Evolutionary conservation across 495 filamentous ascomycete species (phyloP).

Genomic region (Massariosphaeria phaeospora): DNA sequence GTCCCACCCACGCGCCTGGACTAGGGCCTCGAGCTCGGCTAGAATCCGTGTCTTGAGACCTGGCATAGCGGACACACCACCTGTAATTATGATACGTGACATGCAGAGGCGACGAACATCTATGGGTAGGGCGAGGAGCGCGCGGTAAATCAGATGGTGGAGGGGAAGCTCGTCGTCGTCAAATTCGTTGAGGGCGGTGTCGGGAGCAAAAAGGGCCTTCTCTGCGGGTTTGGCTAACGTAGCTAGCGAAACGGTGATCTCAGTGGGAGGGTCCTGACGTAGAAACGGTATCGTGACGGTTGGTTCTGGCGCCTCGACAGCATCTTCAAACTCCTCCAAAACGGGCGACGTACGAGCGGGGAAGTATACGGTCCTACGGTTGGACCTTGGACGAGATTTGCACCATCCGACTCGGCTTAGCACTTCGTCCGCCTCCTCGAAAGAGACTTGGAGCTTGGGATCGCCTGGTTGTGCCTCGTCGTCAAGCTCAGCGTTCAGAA

Average conservation of each 20-base stretch:
- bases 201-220: conserved; percentile 61
- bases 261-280: conserved; percentile 45
- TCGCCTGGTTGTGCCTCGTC: conserved; percentile 18
- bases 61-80: conserved; percentile 72
- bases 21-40: conserved; percentile 61
- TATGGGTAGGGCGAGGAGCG: conserved; percentile 68
- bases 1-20: conserved; percentile 71
- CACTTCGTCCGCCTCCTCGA: conserved; percentile 76
- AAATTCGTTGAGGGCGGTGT: conserved; percentile 50
- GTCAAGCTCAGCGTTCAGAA: conserved; percentile 48
- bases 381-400: conserved; percentile 12
- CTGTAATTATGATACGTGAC: conserved; percentile 83
- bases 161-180: conserved; percentile 85
- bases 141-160: conserved; percentile 65
- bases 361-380: conserved; percentile 23
- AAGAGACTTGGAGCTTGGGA: conserved; percentile 45
- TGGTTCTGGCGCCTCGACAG: conserved; percentile 32
- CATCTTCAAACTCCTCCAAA: conserved; percentile 32
- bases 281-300: conserved; percentile 48
- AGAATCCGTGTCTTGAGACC: conserved; percentile 78
- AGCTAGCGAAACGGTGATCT: conserved; percentile 60
- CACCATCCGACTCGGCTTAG: conserved; percentile 74
- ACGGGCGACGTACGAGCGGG: conserved; percentile 36
- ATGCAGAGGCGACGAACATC: conserved; percentile 82
- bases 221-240: conserved; percentile 70